Evolutionary conservation across 78 protist genomes (phyloP).

Genomic region (Dictyostelium citrinum): DNA sequence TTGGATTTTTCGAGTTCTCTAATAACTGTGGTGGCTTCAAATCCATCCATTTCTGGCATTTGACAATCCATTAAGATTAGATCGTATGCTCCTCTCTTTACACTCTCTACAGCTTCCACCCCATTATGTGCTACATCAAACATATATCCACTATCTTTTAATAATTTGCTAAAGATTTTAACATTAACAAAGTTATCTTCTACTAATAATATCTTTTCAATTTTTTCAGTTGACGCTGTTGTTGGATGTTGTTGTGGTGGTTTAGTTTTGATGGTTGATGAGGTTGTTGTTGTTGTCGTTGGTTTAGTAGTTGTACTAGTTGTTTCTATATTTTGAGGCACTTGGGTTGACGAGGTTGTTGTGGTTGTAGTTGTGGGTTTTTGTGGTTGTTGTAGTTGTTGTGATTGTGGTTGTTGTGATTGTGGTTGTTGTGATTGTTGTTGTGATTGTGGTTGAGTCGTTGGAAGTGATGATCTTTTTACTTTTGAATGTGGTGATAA

Average conservation of each 20-base stretch:
- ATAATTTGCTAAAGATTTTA: slow-evolving; percentile 21
- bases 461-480: background rate
- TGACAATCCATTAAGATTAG: slow-evolving; percentile 73
- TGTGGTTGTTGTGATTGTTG: background rate
- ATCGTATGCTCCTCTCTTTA: background rate
- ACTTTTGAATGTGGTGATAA: background rate
- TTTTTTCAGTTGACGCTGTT: background rate
- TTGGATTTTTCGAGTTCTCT: slow-evolving; percentile 4
- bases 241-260: background rate
- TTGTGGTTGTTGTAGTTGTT: background rate
- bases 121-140: slow-evolving; percentile 57
- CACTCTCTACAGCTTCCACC: slow-evolving; percentile 3
- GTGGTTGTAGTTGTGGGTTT: background rate
- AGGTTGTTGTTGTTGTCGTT: background rate
- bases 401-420: background rate
- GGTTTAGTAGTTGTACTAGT: background rate
- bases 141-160: slow-evolving; percentile 22
- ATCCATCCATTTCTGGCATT: slow-evolving; percentile 76
- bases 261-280: background rate
- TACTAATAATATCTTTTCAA: slow-evolving; percentile 39
- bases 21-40: slow-evolving; percentile 38
- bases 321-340: background rate
- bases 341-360: background rate
- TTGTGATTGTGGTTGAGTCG: background rate
- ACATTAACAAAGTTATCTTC: slow-evolving; percentile 47